phyloP scores from a whole-genome alignment of 129 eudicot genomes.

The Saposhnikovia divaricata region DNA sequence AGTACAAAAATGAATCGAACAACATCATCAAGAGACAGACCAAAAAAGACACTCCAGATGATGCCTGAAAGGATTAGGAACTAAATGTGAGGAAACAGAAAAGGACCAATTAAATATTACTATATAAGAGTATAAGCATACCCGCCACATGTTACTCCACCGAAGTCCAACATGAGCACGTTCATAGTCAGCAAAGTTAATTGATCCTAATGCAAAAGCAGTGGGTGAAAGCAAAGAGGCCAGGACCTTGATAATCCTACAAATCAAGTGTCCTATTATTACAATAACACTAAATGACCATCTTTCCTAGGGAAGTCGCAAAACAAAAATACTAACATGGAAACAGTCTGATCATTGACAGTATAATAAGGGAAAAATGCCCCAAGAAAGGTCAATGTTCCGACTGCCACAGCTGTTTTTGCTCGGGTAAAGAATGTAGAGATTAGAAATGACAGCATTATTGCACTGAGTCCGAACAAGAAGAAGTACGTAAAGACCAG shows the following conservation, averaged over 20 bases:
- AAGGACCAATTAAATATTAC: constrained; percentile 1
- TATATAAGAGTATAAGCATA: constrained; percentile 19
- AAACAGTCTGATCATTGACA: constrained; percentile 70
- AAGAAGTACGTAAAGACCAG: constrained; percentile 94
- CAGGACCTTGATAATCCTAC: constrained; percentile 69
- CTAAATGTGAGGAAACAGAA: constrained; percentile 4
- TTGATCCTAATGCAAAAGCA: constrained; percentile 95
- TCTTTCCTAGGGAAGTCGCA: not conserved
- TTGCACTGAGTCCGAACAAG: constrained; percentile 87
- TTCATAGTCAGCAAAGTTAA: constrained; percentile 98
- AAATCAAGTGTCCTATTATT: constrained; percentile 13
- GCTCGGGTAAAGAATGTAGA: constrained; percentile 95
- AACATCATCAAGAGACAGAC: constrained; percentile 87
- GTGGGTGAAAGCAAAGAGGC: constrained; percentile 98
- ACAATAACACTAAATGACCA: not conserved
- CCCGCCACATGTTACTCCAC: constrained; percentile 99
- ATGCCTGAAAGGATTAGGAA: constrained; percentile 43
- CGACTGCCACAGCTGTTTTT: constrained; percentile 98
- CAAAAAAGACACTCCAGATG: constrained; percentile 91
- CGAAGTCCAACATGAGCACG: constrained; percentile 99
- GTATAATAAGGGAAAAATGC: constrained; percentile 97
- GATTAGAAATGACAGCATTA: constrained; percentile 78
- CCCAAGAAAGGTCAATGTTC: constrained; percentile 93
- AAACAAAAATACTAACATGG: constrained; percentile 51
- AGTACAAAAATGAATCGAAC: constrained; percentile 68